Evolutionary conservation across 83 land plant species (phyloP), one percentile per base, ranked within the genome.

Genomic region (Isoetes engelmannii): DNA sequence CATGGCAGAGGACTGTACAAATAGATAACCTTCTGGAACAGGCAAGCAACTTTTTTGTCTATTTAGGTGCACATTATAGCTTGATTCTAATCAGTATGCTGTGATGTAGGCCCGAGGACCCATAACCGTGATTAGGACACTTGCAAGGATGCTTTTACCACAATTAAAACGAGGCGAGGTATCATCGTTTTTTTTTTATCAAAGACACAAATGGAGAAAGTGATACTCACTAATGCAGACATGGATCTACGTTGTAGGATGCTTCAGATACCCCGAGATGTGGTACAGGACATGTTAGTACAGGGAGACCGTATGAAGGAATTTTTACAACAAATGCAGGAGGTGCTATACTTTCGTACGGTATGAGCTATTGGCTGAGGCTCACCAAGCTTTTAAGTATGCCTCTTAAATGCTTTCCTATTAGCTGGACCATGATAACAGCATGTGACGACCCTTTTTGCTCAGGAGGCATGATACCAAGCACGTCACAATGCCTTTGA

Each of bases 141-240:
- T 94, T 56, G 82, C 81, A 60, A 85, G 84, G 68, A 87, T 94
- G 90, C 69, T 94, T 45, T 77, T 87, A 45, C 74, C 81, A 67
- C 87, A 90, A 8, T 43, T 84, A 61, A 88, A 85, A 74, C 88
- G 77, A 85, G 85, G 81, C 75, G 99, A 94, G 99, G 99, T 94
- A 53, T 12, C 54, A 51, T n/a, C 54, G 3, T 3, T 51, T 51
- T 51, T n/a, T 10, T 51, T 10, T 51, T 51, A 12, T 51, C 54
- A 51, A 51, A 51, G 12, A 51, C n/a, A 12, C 1, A 51, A 1
- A 15, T 51, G 54, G 15, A 10, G 15, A 51, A 12, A 51, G 42
- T 13, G 42, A 51, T 45, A n/a, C 15, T 8, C 15, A 15, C 42
- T 17, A 69, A 64, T 51, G 55, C 55, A 12, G 15, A 51, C 15